Evolutionary conservation across 1,139 yeast genomes (phyloP).

Genomic region (Trichomonascaceae sp.): DNA sequence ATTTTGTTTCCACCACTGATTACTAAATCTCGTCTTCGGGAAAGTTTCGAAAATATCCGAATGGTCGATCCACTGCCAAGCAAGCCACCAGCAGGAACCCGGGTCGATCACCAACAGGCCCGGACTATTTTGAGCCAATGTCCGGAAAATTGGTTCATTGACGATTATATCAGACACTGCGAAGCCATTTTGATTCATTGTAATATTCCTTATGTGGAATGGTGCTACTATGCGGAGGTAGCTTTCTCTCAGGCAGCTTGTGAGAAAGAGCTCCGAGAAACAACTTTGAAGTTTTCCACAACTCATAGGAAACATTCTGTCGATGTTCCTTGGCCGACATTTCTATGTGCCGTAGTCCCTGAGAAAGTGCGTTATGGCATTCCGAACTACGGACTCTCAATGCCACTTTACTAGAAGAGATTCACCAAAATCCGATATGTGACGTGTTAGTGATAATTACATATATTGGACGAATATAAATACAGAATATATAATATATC

Average conservation of each 20-base stretch:
- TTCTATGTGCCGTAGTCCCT: neutral
- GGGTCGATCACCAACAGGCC: neutral
- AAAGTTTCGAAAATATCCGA: no score
- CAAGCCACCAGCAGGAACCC: neutral
- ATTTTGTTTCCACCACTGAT: slow-evolving; percentile 67
- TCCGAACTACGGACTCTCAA: no score
- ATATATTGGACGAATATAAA: no score
- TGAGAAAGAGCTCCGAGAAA: neutral
- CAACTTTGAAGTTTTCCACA: neutral
- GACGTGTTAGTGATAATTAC: no score
- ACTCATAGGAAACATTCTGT: neutral
- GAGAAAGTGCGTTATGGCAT: no score
- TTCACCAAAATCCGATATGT: no score
- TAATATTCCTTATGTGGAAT: neutral
- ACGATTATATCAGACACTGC: neutral
- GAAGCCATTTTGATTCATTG: neutral
- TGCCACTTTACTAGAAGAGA: no score
- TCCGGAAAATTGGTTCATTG: neutral
- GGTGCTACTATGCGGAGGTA: neutral
- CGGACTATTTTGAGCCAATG: neutral
- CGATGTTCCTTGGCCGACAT: neutral
- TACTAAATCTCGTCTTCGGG: slow-evolving; percentile 16
- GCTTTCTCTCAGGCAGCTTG: neutral
- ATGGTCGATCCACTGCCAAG: no score
- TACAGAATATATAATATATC: no score